A percentile compares a stretch with the other conserved stretches of the same genome.
Evolutionary conservation across 441 rosid genomes (phyloP).

Genomic region (Theobroma grandiflorum): DNA sequence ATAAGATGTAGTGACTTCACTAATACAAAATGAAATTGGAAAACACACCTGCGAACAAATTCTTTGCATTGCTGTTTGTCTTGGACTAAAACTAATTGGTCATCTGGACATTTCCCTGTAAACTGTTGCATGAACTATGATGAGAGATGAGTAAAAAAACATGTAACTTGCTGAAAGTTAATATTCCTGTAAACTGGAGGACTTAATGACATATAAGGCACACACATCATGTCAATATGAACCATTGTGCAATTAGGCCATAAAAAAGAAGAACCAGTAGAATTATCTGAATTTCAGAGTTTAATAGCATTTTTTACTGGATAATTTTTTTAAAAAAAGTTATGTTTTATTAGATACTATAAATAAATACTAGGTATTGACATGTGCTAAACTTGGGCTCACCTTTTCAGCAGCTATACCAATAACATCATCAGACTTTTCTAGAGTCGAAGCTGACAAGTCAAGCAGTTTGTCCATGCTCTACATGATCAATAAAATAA

Average conservation of each 20-base stretch:
- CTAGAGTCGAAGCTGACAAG: constrained; percentile 47
- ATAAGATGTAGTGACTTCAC: constrained; percentile 5
- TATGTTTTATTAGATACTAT: neutral
- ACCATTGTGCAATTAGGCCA: neutral
- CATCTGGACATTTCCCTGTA: constrained; percentile 17
- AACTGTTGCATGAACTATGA: constrained; percentile 27
- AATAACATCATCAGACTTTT: constrained; percentile 50
- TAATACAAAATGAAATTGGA: constrained; percentile 25
- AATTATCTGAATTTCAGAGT: neutral
- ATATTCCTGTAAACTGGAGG: constrained; percentile 11
- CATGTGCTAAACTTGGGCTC: constrained; percentile 29
- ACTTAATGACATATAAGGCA: neutral
- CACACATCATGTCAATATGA: neutral
- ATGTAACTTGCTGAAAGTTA: constrained; percentile 7
- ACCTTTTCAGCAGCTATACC: constrained; percentile 42
- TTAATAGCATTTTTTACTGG: neutral
- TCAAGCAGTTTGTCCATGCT: constrained; percentile 60
- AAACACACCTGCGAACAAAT: constrained; percentile 42
- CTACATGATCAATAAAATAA: constrained; percentile 41
- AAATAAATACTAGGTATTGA: neutral
- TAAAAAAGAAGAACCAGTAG: constrained; percentile 2
- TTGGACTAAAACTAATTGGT: constrained; percentile 13
- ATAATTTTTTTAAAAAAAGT: too few species aligned
- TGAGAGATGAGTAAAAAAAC: constrained; percentile 16
- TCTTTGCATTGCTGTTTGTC: constrained; percentile 30